These are phyloP conservation scores for Paramecium pentaurelia DNA, from an alignment of 73 alveolate genomes.

Conservation along the genomic window DNA sequence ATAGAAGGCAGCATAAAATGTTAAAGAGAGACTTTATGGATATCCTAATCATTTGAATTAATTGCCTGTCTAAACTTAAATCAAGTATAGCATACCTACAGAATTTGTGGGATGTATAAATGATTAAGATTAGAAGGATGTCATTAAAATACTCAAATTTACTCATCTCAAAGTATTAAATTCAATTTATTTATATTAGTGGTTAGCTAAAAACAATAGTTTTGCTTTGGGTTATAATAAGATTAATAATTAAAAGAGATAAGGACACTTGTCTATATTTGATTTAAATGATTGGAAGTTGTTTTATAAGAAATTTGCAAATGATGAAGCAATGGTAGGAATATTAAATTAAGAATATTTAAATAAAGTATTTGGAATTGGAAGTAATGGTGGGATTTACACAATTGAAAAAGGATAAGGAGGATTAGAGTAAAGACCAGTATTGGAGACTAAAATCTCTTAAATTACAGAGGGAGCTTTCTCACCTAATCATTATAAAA, in stretches of 20 bases:
- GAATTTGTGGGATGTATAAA: background rate
- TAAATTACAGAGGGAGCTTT: background rate
- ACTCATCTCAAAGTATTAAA: background rate
- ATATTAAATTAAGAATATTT: background rate
- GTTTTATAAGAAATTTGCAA: slow-evolving; percentile 24
- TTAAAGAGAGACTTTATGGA: background rate
- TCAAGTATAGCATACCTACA: background rate
- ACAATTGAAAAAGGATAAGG: slow-evolving; percentile 20
- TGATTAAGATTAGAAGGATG: slow-evolving; percentile 23
- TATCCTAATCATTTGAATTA: background rate
- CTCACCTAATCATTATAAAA: slow-evolving; percentile 7
- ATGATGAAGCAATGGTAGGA: slow-evolving; percentile 44
- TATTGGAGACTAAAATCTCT: background rate
- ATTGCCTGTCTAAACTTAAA: background rate
- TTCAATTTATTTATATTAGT: background rate
- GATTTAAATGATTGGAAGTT: slow-evolving; percentile 35
- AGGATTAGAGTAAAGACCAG: slow-evolving; percentile 34
- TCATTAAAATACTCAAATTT: background rate
- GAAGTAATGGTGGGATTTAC: slow-evolving; percentile 45
- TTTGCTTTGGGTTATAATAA: slow-evolving; percentile 41
- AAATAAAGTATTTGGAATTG: slow-evolving; percentile 22
- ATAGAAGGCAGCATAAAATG: background rate
- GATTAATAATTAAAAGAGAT: background rate
- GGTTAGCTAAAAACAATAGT: slow-evolving; percentile 10
- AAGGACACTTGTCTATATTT: slow-evolving; percentile 12